A percentile compares a stretch with the other conserved stretches of the same genome.
Conservation (phyloP, 441 rosid species). For the Eugenia klotzschiana region DNA sequence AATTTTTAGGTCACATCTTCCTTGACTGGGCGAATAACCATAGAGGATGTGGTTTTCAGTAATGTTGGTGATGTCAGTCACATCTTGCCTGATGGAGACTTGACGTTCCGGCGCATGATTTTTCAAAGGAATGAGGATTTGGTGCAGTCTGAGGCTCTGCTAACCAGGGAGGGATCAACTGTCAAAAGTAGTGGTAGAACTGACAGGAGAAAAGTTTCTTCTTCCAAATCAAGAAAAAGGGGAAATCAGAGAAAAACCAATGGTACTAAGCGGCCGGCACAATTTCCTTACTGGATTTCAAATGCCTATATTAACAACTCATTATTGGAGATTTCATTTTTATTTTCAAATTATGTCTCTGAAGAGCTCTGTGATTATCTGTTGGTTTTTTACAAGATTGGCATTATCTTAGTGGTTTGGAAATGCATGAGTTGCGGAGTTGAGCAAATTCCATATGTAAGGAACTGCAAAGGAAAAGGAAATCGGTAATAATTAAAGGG, state of each 20-base stretch:
- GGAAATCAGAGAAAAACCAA: conserved; percentile 24
- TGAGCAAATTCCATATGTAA: neutral
- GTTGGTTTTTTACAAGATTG: neutral
- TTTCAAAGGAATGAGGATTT: conserved; percentile 62
- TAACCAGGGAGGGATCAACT: conserved; percentile 22
- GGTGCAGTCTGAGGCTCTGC: conserved; percentile 90
- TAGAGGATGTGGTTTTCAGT: conserved; percentile 82
- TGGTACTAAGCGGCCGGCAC: conserved; percentile 21
- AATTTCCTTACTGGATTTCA: neutral
- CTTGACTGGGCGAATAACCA: conserved; percentile 48
- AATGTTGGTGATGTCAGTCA: conserved; percentile 24
- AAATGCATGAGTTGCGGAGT: neutral
- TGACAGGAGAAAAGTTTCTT: conserved; percentile 20
- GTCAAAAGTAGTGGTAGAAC: conserved; percentile 14
- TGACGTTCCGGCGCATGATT: conserved; percentile 73
- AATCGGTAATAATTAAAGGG: neutral
- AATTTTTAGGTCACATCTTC: conserved; percentile 49
- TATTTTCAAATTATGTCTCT: neutral
- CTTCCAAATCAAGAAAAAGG: conserved; percentile 35
- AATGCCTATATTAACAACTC: neutral
- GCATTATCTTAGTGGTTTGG: neutral
- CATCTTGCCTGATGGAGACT: conserved; percentile 27
- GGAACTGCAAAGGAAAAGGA: neutral
- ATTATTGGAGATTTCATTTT: neutral
- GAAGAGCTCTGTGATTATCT: neutral